Conservation (phyloP, 208 protist genomes). For the Wallacemonas sp. region DNA sequence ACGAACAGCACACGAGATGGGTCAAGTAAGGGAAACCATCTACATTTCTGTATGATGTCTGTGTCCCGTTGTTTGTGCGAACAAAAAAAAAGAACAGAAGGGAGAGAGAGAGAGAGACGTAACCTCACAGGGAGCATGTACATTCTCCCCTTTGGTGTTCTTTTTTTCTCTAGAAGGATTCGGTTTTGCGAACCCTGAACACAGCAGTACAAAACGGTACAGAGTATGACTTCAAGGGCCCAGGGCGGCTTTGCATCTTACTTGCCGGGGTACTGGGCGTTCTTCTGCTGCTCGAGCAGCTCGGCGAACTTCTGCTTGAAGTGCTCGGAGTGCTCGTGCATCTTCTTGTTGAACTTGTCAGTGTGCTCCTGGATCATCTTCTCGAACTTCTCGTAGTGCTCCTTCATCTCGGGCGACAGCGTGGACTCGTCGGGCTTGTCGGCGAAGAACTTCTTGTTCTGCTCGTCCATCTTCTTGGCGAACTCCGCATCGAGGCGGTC, state of each 20-base stretch:
- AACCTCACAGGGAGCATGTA: neutral
- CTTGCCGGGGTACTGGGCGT: constrained; percentile 52
- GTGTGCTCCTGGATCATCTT: constrained; percentile 93
- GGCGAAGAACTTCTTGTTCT: constrained; percentile 93
- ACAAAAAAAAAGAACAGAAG: constrained; percentile 6
- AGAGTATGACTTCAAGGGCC: neutral
- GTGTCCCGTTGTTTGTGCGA: too few species aligned
- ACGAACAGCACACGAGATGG: too few species aligned
- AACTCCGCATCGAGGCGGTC: constrained; percentile 92
- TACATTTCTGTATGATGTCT: too few species aligned
- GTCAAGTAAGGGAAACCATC: too few species aligned
- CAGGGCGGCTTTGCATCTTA: constrained; percentile 8
- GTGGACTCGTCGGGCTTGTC: constrained; percentile 90
- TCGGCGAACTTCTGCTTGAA: constrained; percentile 61
- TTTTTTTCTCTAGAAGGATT: neutral
- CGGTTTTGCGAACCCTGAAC: neutral
- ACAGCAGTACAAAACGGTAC: neutral
- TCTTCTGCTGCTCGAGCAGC: constrained; percentile 67
- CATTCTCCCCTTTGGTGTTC: neutral
- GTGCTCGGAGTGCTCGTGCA: constrained; percentile 11
- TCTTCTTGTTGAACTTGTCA: constrained; percentile 94
- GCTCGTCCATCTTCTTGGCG: constrained; percentile 92
- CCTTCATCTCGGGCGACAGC: constrained; percentile 91
- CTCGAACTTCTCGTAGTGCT: constrained; percentile 93
- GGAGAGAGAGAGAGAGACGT: neutral